These are phyloP conservation scores for Daldinia decipiens DNA, from an alignment of 495 filamentous ascomycete genomes.

Conservation along the genomic window DNA sequence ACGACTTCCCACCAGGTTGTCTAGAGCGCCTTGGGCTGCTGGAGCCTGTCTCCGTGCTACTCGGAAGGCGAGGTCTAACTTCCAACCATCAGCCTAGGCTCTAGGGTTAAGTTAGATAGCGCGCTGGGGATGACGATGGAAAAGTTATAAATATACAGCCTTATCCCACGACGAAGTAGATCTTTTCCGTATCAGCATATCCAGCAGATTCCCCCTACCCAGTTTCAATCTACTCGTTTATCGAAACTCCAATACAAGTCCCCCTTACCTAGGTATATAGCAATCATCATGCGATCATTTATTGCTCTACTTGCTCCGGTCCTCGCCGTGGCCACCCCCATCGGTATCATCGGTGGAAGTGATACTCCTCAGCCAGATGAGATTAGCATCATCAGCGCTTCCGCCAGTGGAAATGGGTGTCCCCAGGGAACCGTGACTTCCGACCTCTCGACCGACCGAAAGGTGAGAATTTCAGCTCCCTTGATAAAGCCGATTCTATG, in stretches of 20 bases:
- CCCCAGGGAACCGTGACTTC: slow-evolving; percentile 62
- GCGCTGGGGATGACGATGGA: slow-evolving; percentile 15
- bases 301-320: slow-evolving; percentile 57
- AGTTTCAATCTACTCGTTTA: slow-evolving; percentile 6
- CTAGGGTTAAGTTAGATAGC: background rate
- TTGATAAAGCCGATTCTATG: background rate
- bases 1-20: slow-evolving; percentile 30
- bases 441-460: slow-evolving; percentile 62
- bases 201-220: slow-evolving; percentile 26
- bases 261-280: slow-evolving; percentile 20
- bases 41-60: slow-evolving; percentile 19
- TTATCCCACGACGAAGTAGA: slow-evolving; percentile 45
- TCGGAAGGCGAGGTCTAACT: slow-evolving; percentile 9
- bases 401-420: slow-evolving; percentile 69
- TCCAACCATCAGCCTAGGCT: slow-evolving; percentile 6
- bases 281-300: slow-evolving; percentile 58
- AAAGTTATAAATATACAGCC: slow-evolving; percentile 51
- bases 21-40: slow-evolving; percentile 27
- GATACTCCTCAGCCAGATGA: slow-evolving; percentile 53
- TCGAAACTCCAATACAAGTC: slow-evolving; percentile 1
- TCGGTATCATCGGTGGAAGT: slow-evolving; percentile 48
- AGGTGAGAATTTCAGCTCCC: slow-evolving; percentile 48
- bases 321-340: slow-evolving; percentile 58
- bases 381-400: slow-evolving; percentile 64
- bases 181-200: slow-evolving; percentile 43